Base-by-base conservation (phyloP, 2,329 filamentous ascomycete species). In the Botrytis hyacinthi region DNA sequence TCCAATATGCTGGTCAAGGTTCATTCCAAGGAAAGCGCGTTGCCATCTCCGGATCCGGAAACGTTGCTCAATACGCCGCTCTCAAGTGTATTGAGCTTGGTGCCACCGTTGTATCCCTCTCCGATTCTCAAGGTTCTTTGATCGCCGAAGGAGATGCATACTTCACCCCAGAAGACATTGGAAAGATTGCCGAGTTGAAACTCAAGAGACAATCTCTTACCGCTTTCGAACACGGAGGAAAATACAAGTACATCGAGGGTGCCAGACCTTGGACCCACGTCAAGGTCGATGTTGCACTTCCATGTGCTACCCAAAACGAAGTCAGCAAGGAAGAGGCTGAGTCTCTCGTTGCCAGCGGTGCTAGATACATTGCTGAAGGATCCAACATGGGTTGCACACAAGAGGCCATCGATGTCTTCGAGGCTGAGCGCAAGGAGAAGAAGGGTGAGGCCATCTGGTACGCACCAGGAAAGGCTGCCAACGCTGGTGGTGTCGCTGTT, bases 331-430 rank as follows among this genome's bases (percentile, higher is more conserved):
- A 96, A 80, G 96, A 99, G 87, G 96, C 95, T 71, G 87, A 93
- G 85, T 90, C 89, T 29, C 89, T 98, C 62, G 89, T 98, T 74
- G 87, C 87, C 68, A 88, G 88, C 74, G 95, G 95, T 78, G 89
- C 88, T 81, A 90, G 91, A 82, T 97, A 94, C 86, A 91, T 98
- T 78, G 96, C 96, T 74, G 96, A 99, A 86, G 96, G 96, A 73
- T 96, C 92, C 85, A 98, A 98, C 90, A 98, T 99, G 96, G 96
- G 96, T 77, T 98, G 94, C 88, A 98, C 95, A 48, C 94, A 96
- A 85, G 94, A 93, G 77, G 95, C 95, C 78, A 98, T 99, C 80
- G 93, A 97, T 80, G 86, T 94, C 77, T 98, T 98, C 83, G 95
- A 98, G 89, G 88, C 87, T 29, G 86, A 91, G 80, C 89, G 95